Percentiles rank a stretch among this genome's conserved stretches.
Evolutionary conservation across 495 filamentous ascomycete genomes (phyloP).

Genomic region (Haplographium delicatum): DNA sequence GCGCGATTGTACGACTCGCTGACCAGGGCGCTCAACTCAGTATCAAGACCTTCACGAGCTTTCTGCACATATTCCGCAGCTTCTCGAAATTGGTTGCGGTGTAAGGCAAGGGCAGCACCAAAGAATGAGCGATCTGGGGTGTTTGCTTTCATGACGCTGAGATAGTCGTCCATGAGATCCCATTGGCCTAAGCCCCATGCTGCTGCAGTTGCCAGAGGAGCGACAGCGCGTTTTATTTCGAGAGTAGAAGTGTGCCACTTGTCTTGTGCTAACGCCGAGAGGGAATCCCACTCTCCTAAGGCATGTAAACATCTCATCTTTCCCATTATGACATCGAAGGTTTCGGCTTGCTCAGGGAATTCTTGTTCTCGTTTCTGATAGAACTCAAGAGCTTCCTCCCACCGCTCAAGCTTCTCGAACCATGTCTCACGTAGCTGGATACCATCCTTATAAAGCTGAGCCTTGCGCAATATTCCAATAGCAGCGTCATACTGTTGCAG

Average conservation of each 20-base stretch:
- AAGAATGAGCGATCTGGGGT: slow-evolving; percentile 97
- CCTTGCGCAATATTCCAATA: slow-evolving; percentile 92
- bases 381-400: slow-evolving; percentile 94
- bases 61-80: slow-evolving; percentile 80
- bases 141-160: slow-evolving; percentile 86
- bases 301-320: slow-evolving; percentile 99
- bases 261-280: slow-evolving; percentile 82
- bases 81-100: slow-evolving; percentile 91
- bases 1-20: slow-evolving; percentile 96
- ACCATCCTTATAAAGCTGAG: slow-evolving; percentile 88
- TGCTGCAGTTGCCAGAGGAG: slow-evolving; percentile 87
- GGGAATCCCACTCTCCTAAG: slow-evolving; percentile 91
- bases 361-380: slow-evolving; percentile 72
- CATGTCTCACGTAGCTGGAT: slow-evolving; percentile 90
- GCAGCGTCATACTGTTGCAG: slow-evolving; percentile 96
- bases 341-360: slow-evolving; percentile 55
- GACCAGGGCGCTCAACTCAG: slow-evolving; percentile 87
- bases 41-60: slow-evolving; percentile 88
- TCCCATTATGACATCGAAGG: slow-evolving; percentile 92
- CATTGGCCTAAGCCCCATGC: slow-evolving; percentile 97
- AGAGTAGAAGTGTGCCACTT: slow-evolving; percentile 84
- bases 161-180: slow-evolving; percentile 95
- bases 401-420: slow-evolving; percentile 97
- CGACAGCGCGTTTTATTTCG: slow-evolving; percentile 82
- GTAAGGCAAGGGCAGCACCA: slow-evolving; percentile 86